A percentile compares a stretch with the other conserved stretches of the same genome.
phyloP scores from a whole-genome alignment of 495 filamentous ascomycete genomes.

The Hypoxylon cercidicola region DNA sequence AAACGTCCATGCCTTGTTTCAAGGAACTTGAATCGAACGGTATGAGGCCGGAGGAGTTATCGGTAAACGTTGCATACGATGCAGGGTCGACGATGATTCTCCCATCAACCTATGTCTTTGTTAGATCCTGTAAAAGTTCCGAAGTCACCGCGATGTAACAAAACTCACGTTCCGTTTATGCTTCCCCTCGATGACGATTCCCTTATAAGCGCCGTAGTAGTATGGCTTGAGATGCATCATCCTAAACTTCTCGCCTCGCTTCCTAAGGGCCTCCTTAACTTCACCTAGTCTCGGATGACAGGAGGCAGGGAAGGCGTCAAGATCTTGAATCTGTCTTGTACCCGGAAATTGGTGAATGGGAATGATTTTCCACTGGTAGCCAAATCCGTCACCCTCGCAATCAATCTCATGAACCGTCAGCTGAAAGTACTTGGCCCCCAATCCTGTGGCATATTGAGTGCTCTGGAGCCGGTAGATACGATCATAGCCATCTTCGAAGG shows the following conservation, averaged over 20 bases:
- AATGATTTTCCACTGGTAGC: conserved; percentile 55
- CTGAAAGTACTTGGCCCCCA: conserved; percentile 54
- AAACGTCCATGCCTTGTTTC: conserved; percentile 24
- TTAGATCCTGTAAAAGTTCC: conserved; percentile 1
- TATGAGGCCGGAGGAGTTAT: conserved; percentile 8
- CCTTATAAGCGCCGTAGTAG: conserved; percentile 70
- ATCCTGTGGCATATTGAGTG: conserved; percentile 44
- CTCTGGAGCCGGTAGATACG: conserved; percentile 49
- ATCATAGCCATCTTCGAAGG: conserved; percentile 43
- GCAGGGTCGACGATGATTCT: conserved; percentile 39
- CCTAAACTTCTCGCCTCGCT: conserved; percentile 62
- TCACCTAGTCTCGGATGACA: conserved; percentile 61
- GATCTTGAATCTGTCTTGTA: conserved; percentile 63
- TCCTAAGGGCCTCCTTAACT: conserved; percentile 52
- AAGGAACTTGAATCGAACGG: conserved; percentile 17
- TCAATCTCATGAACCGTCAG: conserved; percentile 62
- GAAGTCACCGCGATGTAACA: neutral
- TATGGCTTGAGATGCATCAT: conserved; percentile 61
- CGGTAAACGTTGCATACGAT: conserved; percentile 30
- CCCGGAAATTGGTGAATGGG: conserved; percentile 64
- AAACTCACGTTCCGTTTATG: conserved; percentile 25
- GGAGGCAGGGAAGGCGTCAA: conserved; percentile 66
- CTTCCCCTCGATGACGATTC: conserved; percentile 50
- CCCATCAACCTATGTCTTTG: conserved; percentile 30
- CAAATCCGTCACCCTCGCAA: conserved; percentile 69